These are phyloP conservation scores for Kodamaea sp. DNA, from an alignment of 1,139 yeast species.

Conservation along the genomic window DNA sequence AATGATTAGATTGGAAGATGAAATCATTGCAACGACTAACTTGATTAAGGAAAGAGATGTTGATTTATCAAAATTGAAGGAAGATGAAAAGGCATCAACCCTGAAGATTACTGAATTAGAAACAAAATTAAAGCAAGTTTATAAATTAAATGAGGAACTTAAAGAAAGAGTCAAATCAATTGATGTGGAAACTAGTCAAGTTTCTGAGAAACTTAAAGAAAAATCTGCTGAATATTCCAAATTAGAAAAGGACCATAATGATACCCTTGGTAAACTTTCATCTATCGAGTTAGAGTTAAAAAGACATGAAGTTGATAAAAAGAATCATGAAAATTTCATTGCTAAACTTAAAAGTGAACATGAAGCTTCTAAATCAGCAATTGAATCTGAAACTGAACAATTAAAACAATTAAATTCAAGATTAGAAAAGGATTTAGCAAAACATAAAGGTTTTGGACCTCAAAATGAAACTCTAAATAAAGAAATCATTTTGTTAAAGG, in stretches of 20 bases:
- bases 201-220: constrained; percentile 8
- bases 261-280: constrained; percentile 5
- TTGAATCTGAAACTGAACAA: constrained; percentile 12
- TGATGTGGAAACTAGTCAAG: constrained; percentile 5
- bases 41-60: constrained; percentile 27
- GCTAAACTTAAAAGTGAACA: constrained; percentile 19
- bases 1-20: constrained; percentile 49
- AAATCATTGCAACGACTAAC: constrained; percentile 27
- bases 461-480: constrained; percentile 10
- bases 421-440: constrained; percentile 12
- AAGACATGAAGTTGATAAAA: constrained; percentile 13
- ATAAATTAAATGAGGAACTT: constrained; percentile 18
- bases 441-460: constrained; percentile 8
- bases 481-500: constrained; percentile 12
- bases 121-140: constrained; percentile 13
- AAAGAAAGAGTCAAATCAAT: constrained; percentile 13
- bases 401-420: constrained; percentile 12
- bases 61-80: constrained; percentile 22
- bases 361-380: constrained; percentile 9
- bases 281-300: constrained; percentile 10
- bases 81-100: constrained; percentile 20
- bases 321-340: constrained; percentile 17
- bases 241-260: constrained; percentile 17
- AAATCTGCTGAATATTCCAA: constrained; percentile 15
- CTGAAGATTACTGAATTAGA: constrained; percentile 12